Evolutionary conservation across 2,329 filamentous ascomycete species (phyloP).

Genomic region (Epichloe bromicola): DNA sequence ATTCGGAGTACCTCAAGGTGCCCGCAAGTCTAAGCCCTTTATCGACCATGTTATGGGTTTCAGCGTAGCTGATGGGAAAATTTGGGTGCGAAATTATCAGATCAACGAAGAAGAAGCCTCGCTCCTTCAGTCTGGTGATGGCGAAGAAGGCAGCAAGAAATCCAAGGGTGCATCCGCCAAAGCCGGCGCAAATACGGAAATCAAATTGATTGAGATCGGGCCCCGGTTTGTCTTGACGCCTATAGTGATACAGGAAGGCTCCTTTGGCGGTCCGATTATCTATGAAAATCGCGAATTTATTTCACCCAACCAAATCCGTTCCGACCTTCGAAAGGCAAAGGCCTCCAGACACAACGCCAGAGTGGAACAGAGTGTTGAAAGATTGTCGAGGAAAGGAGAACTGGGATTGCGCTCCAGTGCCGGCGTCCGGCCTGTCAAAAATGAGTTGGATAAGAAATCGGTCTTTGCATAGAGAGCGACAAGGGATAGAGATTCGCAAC

Average conservation of each 20-base stretch:
- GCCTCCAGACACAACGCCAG: constrained; percentile 66
- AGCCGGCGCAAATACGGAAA: constrained; percentile 51
- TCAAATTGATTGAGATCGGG: constrained; percentile 83
- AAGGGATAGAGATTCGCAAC: background rate
- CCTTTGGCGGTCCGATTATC: constrained; percentile 90
- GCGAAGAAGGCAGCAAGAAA: constrained; percentile 29
- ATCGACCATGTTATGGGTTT: constrained; percentile 92
- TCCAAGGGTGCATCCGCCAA: constrained; percentile 21
- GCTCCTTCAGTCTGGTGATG: constrained; percentile 27
- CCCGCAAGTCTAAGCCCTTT: constrained; percentile 87
- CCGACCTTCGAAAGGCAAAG: constrained; percentile 65
- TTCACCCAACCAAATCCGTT: constrained; percentile 83
- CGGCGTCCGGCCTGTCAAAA: constrained; percentile 46
- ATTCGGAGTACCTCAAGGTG: constrained; percentile 82
- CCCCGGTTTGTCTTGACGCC: constrained; percentile 87
- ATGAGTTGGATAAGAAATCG: constrained; percentile 63
- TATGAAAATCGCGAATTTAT: constrained; percentile 98
- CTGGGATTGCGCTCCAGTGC: constrained; percentile 61
- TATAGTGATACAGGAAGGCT: constrained; percentile 88
- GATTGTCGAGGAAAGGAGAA: constrained; percentile 59
- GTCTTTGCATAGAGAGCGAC: constrained; percentile 50
- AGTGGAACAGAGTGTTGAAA: constrained; percentile 60
- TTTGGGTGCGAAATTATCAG: constrained; percentile 94
- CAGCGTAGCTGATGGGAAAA: constrained; percentile 79
- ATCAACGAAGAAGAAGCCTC: constrained; percentile 69